Percentiles rank a stretch among this genome's conserved stretches.
Conservation (phyloP, 495 filamentous ascomycete species). For the Penicillium manginii region DNA sequence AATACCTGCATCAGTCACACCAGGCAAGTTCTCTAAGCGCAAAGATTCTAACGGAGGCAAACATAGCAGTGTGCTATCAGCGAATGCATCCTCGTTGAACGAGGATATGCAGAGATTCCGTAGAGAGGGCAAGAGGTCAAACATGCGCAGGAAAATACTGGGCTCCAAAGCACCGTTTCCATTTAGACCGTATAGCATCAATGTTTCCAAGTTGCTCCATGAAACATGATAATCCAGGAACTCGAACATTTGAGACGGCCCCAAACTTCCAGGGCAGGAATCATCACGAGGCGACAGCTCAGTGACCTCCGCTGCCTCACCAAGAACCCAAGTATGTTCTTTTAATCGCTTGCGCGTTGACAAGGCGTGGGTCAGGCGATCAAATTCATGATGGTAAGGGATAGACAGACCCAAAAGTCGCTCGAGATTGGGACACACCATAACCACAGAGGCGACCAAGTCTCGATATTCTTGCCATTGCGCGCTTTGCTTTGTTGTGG, state of each 20-base stretch:
- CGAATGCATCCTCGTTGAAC: conserved; percentile 73
- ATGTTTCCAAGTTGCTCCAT: conserved; percentile 73
- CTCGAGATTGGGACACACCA: conserved; percentile 86
- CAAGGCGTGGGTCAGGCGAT: conserved; percentile 76
- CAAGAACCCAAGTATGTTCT: conserved; percentile 80
- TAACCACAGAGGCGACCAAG: conserved; percentile 76
- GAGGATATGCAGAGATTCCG: conserved; percentile 75
- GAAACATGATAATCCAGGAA: conserved; percentile 72
- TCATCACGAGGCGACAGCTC: conserved; percentile 49
- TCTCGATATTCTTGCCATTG: conserved; percentile 68
- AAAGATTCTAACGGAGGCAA: conserved; percentile 76
- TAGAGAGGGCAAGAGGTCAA: conserved; percentile 70
- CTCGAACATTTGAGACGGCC: conserved; percentile 62
- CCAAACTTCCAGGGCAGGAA: conserved; percentile 58
- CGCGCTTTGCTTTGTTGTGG: conserved; percentile 48
- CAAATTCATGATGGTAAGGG: conserved; percentile 71
- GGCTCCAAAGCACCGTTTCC: conserved; percentile 64
- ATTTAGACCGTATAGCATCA: conserved; percentile 70
- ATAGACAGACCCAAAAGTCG: conserved; percentile 71
- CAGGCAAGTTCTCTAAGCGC: conserved; percentile 74
- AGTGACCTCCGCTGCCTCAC: conserved; percentile 48
- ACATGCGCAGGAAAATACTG: conserved; percentile 67
- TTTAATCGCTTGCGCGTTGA: conserved; percentile 74
- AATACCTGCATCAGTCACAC: conserved; percentile 77
- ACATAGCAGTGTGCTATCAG: conserved; percentile 67